Percentiles rank a stretch among this genome's conserved stretches.
Conservation (phyloP, 2,329 filamentous ascomycete genomes). For the Aspergillus sp. region DNA sequence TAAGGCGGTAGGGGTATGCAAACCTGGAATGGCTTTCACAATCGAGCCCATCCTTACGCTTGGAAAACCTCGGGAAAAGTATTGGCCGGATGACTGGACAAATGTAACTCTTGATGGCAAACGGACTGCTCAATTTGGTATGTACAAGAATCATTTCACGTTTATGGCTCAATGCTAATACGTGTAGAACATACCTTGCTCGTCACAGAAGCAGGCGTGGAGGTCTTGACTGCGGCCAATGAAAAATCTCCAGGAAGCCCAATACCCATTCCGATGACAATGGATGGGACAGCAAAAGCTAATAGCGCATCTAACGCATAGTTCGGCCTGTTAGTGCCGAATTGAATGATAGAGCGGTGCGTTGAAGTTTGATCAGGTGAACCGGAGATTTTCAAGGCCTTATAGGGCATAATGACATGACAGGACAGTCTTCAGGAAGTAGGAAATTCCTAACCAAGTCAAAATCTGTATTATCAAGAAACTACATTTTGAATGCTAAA, state of each 20-base stretch:
- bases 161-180: slow-evolving; percentile 6
- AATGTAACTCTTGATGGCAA: slow-evolving; percentile 81
- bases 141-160: slow-evolving; percentile 2
- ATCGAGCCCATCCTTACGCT: slow-evolving; percentile 93
- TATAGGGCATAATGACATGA: no score
- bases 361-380: no score
- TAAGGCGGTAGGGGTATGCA: slow-evolving; percentile 82
- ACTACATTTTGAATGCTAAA: no score
- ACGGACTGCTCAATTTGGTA: slow-evolving; percentile 74
- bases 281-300: not conserved
- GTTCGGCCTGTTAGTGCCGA: no score
- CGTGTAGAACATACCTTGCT: slow-evolving; percentile 61
- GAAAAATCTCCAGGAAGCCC: slow-evolving; percentile 63
- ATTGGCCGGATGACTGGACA: slow-evolving; percentile 96
- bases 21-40: slow-evolving; percentile 90
- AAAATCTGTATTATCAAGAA: no score
- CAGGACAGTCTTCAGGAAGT: no score
- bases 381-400: no score
- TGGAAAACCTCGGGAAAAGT: slow-evolving; percentile 75
- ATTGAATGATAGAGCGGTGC: no score
- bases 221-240: slow-evolving; percentile 62
- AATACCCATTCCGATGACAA: slow-evolving; percentile 43
- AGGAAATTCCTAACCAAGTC: no score
- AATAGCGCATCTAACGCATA: not conserved
- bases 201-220: slow-evolving; percentile 69